phyloP scores from a whole-genome alignment of 345 rosid species.

The Hypericum androsaemum region DNA sequence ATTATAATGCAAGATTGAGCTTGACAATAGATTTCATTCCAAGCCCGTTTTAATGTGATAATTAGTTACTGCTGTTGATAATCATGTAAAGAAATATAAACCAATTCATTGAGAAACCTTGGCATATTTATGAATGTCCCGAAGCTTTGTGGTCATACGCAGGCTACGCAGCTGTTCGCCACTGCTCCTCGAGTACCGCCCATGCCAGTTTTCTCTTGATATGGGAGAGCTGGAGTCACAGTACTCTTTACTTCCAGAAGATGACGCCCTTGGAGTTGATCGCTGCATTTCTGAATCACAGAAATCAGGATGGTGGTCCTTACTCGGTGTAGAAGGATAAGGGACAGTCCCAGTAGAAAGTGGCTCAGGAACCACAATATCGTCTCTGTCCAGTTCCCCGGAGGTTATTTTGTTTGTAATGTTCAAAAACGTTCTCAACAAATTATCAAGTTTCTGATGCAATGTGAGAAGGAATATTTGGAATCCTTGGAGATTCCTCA shows the following conservation, averaged over 20 bases:
- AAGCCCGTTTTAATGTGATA: no score
- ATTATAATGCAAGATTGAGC: no score
- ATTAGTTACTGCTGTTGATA: no score
- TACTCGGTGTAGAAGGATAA: slow-evolving; percentile 46
- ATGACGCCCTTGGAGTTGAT: slow-evolving; percentile 42
- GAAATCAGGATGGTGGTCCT: slow-evolving; percentile 50
- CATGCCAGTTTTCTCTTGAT: slow-evolving; percentile 72
- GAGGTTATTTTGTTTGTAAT: slow-evolving; percentile 51
- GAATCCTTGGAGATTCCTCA: slow-evolving; percentile 86
- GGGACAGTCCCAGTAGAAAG: slow-evolving; percentile 35
- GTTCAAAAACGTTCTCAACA: slow-evolving; percentile 58
- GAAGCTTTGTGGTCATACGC: slow-evolving; percentile 79
- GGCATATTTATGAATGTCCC: slow-evolving; percentile 91
- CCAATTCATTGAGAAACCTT: slow-evolving; percentile 42
- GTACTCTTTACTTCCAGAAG: slow-evolving; percentile 56
- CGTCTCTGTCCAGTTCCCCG: slow-evolving; percentile 72
- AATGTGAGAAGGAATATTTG: slow-evolving; percentile 88
- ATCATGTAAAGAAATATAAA: no score
- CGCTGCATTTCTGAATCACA: slow-evolving; percentile 60
- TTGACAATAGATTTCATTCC: no score
- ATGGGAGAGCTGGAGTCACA: slow-evolving; percentile 54
- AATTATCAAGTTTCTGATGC: slow-evolving; percentile 72
- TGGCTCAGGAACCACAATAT: slow-evolving; percentile 50
- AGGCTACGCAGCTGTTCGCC: slow-evolving; percentile 66
- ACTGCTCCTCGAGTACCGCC: slow-evolving; percentile 44